A percentile compares a stretch with the other conserved stretches of the same genome.
Conservation (phyloP, 208 protist species). For the Histomonas meleagridis region DNA sequence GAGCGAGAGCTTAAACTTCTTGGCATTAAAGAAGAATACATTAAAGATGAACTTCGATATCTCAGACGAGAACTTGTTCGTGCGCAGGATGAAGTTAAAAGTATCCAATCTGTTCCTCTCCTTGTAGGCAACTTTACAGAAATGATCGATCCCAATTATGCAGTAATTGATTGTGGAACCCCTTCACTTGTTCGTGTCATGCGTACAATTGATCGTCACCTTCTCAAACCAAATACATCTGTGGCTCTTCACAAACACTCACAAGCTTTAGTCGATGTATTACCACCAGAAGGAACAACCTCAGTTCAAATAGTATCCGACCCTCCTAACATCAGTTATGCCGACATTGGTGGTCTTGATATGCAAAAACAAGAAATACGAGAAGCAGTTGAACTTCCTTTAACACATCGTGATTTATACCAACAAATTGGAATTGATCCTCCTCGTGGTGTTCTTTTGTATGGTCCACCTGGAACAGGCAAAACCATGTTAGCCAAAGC, state of each 20-base stretch:
- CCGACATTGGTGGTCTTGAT: constrained; percentile 36
- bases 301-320: neutral
- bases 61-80: constrained; percentile 69
- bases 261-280: constrained; percentile 90
- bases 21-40: constrained; percentile 64
- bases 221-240: constrained; percentile 88
- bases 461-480: constrained; percentile 85
- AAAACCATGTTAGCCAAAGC: constrained; percentile 88
- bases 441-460: constrained; percentile 88
- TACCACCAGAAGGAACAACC: constrained; percentile 86
- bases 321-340: neutral
- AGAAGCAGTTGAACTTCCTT: constrained; percentile 94
- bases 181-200: constrained; percentile 89
- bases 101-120: constrained; percentile 96
- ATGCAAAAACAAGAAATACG: constrained; percentile 14
- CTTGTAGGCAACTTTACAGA: constrained; percentile 94
- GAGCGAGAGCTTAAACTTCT: neutral
- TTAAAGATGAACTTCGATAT: constrained; percentile 69
- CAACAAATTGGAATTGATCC: constrained; percentile 91
- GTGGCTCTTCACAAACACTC: constrained; percentile 92
- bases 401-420: constrained; percentile 92
- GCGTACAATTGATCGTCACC: constrained; percentile 58
- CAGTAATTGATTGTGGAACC: constrained; percentile 65
- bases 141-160: constrained; percentile 81
- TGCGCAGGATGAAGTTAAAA: constrained; percentile 79